A percentile compares a stretch with the other conserved stretches of the same genome.
These are phyloP conservation scores for Hypoxylon sp. DNA, from an alignment of 2,329 filamentous ascomycete species.

Conservation along the genomic window DNA sequence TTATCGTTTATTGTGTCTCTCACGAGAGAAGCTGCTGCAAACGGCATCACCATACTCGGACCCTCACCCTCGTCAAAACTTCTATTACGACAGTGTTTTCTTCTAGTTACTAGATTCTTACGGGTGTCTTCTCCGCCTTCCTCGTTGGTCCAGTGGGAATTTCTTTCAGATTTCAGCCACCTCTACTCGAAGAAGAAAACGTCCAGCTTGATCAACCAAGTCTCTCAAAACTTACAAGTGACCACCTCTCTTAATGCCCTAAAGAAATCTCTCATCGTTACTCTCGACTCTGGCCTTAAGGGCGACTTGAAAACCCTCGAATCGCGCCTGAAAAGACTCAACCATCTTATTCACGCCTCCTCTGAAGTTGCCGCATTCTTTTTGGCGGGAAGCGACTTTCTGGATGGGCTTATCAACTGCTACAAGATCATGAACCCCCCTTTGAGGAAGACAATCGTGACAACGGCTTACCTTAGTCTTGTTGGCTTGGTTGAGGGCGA, in stretches of 20 bases:
- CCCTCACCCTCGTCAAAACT: constrained; percentile 48
- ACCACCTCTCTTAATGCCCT: constrained; percentile 65
- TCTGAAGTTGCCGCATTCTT: constrained; percentile 68
- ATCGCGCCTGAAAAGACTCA: constrained; percentile 64
- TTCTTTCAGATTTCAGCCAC: constrained; percentile 73
- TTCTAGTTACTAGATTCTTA: constrained; percentile 68
- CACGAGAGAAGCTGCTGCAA: constrained; percentile 61
- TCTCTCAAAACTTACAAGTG: constrained; percentile 62
- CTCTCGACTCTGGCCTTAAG: constrained; percentile 68
- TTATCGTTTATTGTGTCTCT: constrained; percentile 72
- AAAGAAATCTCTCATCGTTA: constrained; percentile 69
- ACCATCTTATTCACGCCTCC: constrained; percentile 69
- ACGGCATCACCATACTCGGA: constrained; percentile 49
- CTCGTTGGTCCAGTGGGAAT: constrained; percentile 67
- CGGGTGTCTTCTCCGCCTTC: constrained; percentile 53
- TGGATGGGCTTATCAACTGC: constrained; percentile 76
- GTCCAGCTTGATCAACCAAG: constrained; percentile 55
- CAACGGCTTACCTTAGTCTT: constrained; percentile 78
- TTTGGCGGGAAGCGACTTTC: constrained; percentile 85
- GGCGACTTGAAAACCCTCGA: constrained; percentile 65
- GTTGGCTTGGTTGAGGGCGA: constrained; percentile 72
- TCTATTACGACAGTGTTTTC: constrained; percentile 71
- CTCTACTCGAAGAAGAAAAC: constrained; percentile 71
- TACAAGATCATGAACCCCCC: constrained; percentile 71
- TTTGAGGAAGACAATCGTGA: constrained; percentile 72